A percentile compares a stretch with the other conserved stretches of the same genome.
Evolutionary conservation across 176 grass and related monocot genomes (phyloP).

Genomic region (Luzula sylvatica): DNA sequence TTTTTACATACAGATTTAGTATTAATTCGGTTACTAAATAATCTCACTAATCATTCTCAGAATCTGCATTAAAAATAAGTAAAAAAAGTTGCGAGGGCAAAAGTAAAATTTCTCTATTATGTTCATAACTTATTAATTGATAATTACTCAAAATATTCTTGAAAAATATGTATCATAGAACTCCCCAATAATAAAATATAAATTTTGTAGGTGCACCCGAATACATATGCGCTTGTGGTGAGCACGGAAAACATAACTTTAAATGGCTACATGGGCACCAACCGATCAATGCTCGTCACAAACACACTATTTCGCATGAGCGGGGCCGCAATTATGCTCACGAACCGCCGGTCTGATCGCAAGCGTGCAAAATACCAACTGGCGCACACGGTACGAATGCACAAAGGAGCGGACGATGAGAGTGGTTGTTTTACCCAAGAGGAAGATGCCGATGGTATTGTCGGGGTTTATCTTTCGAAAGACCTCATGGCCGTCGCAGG

Average conservation of each 20-base stretch:
- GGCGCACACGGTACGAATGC: slow-evolving; percentile 65
- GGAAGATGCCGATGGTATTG: slow-evolving; percentile 48
- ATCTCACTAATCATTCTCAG: too few species aligned
- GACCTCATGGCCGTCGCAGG: slow-evolving; percentile 90
- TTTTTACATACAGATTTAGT: too few species aligned
- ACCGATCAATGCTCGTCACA: slow-evolving; percentile 78
- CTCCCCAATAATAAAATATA: slow-evolving; percentile 30
- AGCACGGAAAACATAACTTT: slow-evolving; percentile 97
- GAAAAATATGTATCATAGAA: too few species aligned
- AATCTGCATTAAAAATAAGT: too few species aligned
- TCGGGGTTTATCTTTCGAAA: slow-evolving; percentile 72
- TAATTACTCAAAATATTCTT: neutral
- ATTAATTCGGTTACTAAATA: too few species aligned
- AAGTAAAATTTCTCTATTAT: too few species aligned
- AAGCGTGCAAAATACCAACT: slow-evolving; percentile 69
- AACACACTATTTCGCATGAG: slow-evolving; percentile 80
- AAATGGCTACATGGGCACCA: slow-evolving; percentile 83
- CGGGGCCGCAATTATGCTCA: slow-evolving; percentile 70
- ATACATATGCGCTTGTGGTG: slow-evolving; percentile 73
- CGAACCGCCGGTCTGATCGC: slow-evolving; percentile 40
- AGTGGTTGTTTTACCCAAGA: slow-evolving; percentile 69
- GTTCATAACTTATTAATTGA: neutral
- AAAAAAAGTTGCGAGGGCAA: too few species aligned
- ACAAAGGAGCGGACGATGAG: slow-evolving; percentile 57
- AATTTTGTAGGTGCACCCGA: slow-evolving; percentile 47